Conservation (phyloP, 305 asterid genomes). For the Fraxinus ornus region DNA sequence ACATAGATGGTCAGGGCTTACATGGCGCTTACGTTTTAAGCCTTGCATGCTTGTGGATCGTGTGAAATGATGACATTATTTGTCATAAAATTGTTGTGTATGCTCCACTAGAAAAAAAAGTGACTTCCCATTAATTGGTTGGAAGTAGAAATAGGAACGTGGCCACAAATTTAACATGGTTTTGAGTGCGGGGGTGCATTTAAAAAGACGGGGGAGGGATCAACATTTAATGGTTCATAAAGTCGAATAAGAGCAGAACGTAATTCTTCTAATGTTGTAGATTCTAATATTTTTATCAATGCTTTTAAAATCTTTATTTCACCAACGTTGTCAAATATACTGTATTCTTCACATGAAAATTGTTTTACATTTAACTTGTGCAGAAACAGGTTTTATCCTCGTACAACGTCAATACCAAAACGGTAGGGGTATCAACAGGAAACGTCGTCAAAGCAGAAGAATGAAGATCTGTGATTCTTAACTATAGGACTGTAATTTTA, state of each 20-base stretch:
- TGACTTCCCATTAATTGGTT: neutral
- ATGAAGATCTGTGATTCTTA: slow-evolving; percentile 23
- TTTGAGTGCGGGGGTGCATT: neutral
- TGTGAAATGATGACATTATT: neutral
- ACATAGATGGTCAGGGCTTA: neutral
- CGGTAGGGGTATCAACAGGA: slow-evolving; percentile 39
- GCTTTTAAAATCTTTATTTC: neutral
- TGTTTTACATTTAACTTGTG: slow-evolving; percentile 28
- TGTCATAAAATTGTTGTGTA: neutral
- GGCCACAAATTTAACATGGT: neutral
- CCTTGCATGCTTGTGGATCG: neutral
- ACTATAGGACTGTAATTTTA: neutral
- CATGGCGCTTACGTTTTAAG: neutral
- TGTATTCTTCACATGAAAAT: neutral
- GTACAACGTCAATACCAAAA: slow-evolving; percentile 41
- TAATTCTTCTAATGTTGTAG: neutral
- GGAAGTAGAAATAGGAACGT: neutral
- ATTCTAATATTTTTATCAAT: neutral
- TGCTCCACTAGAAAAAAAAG: neutral
- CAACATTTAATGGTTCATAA: neutral
- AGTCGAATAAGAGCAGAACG: neutral
- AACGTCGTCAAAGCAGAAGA: slow-evolving; percentile 36
- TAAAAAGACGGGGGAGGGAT: neutral
- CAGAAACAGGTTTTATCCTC: slow-evolving; percentile 66
- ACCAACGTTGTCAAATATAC: neutral